Percentiles rank a stretch among this genome's conserved stretches.
Conservation (phyloP, 116 monocot species). For the Zostera marina region DNA sequence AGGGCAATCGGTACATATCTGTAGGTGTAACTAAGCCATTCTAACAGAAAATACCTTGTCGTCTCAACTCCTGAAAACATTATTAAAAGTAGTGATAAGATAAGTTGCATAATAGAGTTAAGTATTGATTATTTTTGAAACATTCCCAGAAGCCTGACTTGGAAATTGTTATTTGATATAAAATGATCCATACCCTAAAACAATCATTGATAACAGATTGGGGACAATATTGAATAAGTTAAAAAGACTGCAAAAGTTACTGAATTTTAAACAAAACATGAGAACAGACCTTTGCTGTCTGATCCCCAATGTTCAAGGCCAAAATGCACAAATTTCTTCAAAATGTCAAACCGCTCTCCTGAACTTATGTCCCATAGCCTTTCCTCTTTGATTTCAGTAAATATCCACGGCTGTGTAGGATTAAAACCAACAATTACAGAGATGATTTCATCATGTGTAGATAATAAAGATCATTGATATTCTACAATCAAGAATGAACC, state of each 20-base stretch:
- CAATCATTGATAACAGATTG: neutral
- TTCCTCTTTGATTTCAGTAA: slow-evolving; percentile 94
- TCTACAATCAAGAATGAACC: slow-evolving; percentile 22
- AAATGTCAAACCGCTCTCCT: slow-evolving; percentile 57
- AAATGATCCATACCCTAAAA: too few species aligned
- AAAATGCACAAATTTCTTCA: slow-evolving; percentile 67
- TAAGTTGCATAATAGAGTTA: too few species aligned
- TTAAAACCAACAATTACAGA: neutral
- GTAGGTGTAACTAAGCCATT: slow-evolving; percentile 88
- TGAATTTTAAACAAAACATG: neutral
- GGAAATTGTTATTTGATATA: too few species aligned
- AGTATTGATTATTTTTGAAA: too few species aligned
- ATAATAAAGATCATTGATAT: neutral
- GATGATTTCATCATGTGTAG: neutral
- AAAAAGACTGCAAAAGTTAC: too few species aligned
- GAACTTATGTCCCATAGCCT: slow-evolving; percentile 89
- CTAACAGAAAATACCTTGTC: slow-evolving; percentile 71
- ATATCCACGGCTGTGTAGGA: slow-evolving; percentile 72
- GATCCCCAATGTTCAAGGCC: slow-evolving; percentile 97
- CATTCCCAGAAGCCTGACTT: too few species aligned
- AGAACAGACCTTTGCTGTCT: slow-evolving; percentile 61
- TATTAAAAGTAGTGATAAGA: too few species aligned
- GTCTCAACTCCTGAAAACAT: slow-evolving; percentile 63
- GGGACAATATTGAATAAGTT: neutral
- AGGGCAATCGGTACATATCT: slow-evolving; percentile 78